A percentile compares a stretch with the other conserved stretches of the same genome.
These are phyloP conservation scores for Patellaria atrata DNA, from an alignment of 495 filamentous ascomycete genomes.

Conservation along the genomic window DNA sequence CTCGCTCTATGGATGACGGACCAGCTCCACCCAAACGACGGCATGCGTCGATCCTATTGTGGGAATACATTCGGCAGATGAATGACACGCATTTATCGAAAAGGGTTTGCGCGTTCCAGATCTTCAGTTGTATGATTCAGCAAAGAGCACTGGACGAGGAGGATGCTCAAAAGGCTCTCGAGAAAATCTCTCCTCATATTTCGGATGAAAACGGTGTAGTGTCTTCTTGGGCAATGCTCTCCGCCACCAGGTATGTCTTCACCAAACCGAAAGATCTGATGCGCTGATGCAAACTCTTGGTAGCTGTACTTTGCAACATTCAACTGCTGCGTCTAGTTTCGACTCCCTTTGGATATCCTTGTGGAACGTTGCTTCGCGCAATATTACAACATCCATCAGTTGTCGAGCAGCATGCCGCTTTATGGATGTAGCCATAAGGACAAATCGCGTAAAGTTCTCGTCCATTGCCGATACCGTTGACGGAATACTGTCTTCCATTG, in stretches of 20 bases:
- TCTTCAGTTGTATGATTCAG: conserved; percentile 56
- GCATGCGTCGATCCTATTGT: no score
- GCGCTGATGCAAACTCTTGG: conserved; percentile 22
- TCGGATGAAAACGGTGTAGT: conserved; percentile 40
- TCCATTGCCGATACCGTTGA: conserved; percentile 41
- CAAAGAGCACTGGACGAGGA: conserved; percentile 31
- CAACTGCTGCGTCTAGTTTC: conserved; percentile 23
- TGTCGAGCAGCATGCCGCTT: conserved; percentile 73
- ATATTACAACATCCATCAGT: conserved; percentile 50
- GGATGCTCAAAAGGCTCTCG: conserved; percentile 28
- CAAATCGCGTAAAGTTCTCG: conserved; percentile 17
- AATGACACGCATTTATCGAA: conserved; percentile 34
- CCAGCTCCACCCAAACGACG: no score
- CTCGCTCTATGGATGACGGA: no score
- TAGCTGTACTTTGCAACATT: conserved; percentile 35
- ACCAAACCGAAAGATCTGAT: no score
- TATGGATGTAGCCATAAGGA: conserved; percentile 45
- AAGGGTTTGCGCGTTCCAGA: conserved; percentile 57
- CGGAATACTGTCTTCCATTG: conserved; percentile 55
- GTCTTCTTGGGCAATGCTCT: conserved; percentile 44
- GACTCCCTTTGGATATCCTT: conserved; percentile 48
- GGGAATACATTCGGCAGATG: no score
- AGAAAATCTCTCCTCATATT: conserved; percentile 35
- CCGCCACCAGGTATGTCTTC: conserved; percentile 27
- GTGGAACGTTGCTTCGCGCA: conserved; percentile 60